Conservation (phyloP, 306 rosid species). For the Ormosia semicastrata region DNA sequence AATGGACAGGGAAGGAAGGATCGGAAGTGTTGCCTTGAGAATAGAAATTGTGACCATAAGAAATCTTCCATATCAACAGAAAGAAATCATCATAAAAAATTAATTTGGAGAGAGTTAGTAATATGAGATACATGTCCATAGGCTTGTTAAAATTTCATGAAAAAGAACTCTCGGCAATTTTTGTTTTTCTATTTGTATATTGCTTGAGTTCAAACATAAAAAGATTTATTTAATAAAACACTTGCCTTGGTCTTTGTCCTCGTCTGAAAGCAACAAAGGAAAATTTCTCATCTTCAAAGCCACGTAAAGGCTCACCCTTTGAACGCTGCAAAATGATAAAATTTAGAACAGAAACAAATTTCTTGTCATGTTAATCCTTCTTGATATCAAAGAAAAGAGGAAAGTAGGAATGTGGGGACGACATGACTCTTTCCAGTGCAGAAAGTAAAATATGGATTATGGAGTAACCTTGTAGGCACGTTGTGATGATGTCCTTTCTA, state of each 20-base stretch:
- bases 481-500: slow-evolving; percentile 90
- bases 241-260: slow-evolving; percentile 85
- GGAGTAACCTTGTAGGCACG: slow-evolving; percentile 66
- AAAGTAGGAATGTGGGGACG: background rate
- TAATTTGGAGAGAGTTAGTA: background rate
- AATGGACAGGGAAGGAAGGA: slow-evolving; percentile 1
- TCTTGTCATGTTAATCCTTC: background rate
- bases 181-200: background rate
- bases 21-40: background rate
- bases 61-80: background rate
- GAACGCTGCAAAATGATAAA: slow-evolving; percentile 55
- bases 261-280: slow-evolving; percentile 75
- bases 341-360: slow-evolving; percentile 19
- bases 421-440: background rate
- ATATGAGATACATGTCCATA: background rate
- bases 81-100: background rate
- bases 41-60: background rate
- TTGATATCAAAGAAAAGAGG: background rate
- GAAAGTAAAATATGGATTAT: slow-evolving; percentile 30
- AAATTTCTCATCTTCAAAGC: slow-evolving; percentile 95
- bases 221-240: slow-evolving; percentile 1
- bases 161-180: background rate
- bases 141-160: background rate
- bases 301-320: slow-evolving; percentile 82
- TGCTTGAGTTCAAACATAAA: slow-evolving; percentile 16